Evolutionary conservation across 164 flowering plant genomes (phyloP).

Genomic region (Stephania cephalantha): DNA sequence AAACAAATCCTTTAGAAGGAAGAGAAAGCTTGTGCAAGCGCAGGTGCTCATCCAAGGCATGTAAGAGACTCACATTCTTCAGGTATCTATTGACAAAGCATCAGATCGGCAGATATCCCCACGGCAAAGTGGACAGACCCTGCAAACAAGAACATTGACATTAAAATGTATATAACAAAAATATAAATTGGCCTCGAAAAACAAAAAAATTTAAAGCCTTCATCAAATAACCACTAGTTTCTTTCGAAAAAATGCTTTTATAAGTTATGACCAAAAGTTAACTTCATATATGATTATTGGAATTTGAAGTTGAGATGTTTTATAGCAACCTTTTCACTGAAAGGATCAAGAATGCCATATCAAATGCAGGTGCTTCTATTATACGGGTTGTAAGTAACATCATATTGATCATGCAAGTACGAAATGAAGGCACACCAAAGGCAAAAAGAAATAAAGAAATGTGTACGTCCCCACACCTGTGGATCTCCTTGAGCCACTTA

Average conservation of each 20-base stretch:
- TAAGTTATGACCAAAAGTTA: too few species aligned
- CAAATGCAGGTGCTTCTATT: neutral
- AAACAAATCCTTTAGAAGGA: neutral
- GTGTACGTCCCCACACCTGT: conserved; percentile 46
- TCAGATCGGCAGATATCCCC: conserved; percentile 61
- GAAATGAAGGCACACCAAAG: neutral
- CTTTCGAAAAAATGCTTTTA: neutral
- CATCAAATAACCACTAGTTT: neutral
- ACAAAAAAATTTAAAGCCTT: neutral
- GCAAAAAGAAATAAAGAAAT: neutral
- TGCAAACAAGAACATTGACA: conserved; percentile 18
- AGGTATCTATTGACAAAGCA: conserved; percentile 24
- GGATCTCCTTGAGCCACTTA: conserved; percentile 96
- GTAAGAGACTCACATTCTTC: neutral
- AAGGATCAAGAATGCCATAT: neutral
- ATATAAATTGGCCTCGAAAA: too few species aligned
- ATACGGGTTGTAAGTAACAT: neutral
- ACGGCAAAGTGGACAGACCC: conserved; percentile 86
- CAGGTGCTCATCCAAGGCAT: neutral
- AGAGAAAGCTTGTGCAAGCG: neutral
- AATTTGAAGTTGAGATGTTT: too few species aligned
- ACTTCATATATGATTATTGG: neutral
- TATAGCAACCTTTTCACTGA: neutral
- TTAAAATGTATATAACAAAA: neutral
- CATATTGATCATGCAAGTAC: neutral